Evolutionary conservation across 768 basidiomycete species (phyloP), one percentile per base, ranked within the genome.

Genomic region (Pisolithus tinctorius): DNA sequence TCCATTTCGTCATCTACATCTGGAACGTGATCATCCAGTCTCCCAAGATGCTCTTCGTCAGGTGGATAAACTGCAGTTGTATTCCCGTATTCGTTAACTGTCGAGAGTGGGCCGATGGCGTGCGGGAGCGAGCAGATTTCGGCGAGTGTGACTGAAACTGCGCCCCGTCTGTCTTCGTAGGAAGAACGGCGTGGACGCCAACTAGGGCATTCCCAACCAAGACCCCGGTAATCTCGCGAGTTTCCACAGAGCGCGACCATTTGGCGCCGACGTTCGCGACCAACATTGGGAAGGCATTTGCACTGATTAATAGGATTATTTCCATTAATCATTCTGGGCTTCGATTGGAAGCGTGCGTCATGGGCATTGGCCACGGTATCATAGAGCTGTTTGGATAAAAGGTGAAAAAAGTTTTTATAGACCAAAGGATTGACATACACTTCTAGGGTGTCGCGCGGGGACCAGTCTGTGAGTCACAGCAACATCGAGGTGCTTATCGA

Each of bases 121-220:
- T 64, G 62, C 39, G 63, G 48, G 25, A 66, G 55, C 3, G 55
- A 49, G 56, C 66, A 68, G 4, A 68, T 52, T 39, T 69, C 55
- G 34, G 55, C 58, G 4, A 63, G 65, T 6, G 50, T 46, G 5
- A 69, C 66, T 1, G 57, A 51, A 1, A 65, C 49, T 0, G 45
- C 49, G 2, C 61, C 61, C 11, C 59, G 61, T 23, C 51, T 47
- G 20, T 65, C 63, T 38, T 67, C 65, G 31, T 58, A 55, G 1
- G 65, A 57, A 20, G 58, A 56, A 29, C 63, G 57, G 48, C 58
- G 63, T 9, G 58, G 63, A 36, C 53, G 55, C 60, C 58, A 67
- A 2, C 50, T 59, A 31, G 63, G 56, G 1, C 45, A 6, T 25
- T 58, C 55, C 26, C 67, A 57, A 3, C 46, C 58, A 23, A 67